These are phyloP conservation scores for Dactylellina haptotyla DNA, from an alignment of 2,329 filamentous ascomycete species.

Conservation along the genomic window DNA sequence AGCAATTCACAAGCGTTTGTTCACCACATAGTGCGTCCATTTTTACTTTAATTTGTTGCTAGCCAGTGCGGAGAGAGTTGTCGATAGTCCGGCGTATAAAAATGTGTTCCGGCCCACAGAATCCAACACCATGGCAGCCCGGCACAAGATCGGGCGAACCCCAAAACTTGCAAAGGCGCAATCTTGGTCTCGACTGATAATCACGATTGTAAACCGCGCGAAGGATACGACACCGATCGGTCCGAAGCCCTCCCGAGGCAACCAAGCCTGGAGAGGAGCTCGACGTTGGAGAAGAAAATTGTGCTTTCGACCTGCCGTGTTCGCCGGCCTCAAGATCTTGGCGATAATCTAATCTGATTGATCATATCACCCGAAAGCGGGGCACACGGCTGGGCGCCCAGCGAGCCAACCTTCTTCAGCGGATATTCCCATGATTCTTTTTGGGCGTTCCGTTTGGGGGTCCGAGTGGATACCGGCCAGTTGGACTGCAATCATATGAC, in stretches of 20 bases:
- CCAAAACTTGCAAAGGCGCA: too few species aligned
- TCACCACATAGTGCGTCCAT: too few species aligned
- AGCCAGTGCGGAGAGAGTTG: too few species aligned
- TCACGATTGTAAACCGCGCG: too few species aligned
- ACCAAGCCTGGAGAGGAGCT: slow-evolving; percentile 19
- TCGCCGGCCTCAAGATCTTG: slow-evolving; percentile 35
- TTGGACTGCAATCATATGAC: slow-evolving; percentile 46
- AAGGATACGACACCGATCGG: too few species aligned
- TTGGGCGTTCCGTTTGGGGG: too few species aligned
- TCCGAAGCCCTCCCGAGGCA: neutral
- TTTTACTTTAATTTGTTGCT: too few species aligned
- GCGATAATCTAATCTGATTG: slow-evolving; percentile 54
- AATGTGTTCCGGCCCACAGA: neutral
- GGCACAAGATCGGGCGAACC: too few species aligned
- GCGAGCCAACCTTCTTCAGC: neutral
- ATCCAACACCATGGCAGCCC: neutral
- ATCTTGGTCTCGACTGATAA: too few species aligned
- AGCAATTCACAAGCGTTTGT: too few species aligned
- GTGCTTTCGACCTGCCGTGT: slow-evolving; percentile 33
- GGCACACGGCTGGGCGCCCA: slow-evolving; percentile 29
- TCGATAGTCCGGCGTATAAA: too few species aligned
- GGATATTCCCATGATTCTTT: neutral
- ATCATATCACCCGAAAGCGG: slow-evolving; percentile 44
- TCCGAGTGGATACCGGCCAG: too few species aligned
- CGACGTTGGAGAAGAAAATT: neutral